Evolutionary conservation across 2,329 filamentous ascomycete genomes (phyloP), one percentile per base, ranked within the genome.

Genomic region (Ramularia collo-cygni): DNA sequence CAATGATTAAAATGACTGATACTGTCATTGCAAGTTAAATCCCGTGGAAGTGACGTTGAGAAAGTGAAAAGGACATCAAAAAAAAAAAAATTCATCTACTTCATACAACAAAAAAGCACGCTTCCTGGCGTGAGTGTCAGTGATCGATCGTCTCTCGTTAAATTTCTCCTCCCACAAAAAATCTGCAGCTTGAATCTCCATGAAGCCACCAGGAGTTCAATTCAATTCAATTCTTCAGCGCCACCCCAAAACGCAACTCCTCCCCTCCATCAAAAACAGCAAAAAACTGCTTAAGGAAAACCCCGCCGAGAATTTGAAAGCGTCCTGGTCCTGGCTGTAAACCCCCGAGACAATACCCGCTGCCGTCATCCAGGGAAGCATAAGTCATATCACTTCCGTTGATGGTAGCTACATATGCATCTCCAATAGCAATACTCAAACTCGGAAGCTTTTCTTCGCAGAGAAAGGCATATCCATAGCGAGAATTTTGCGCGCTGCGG

Each of bases 261-360:
- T 75, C 69, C 15, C 68, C 65, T 10, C 65, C 70, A 46, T 76
- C 66, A 55, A 81, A 81, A 40, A 77, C 75, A 32, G 77, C 75
- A 53, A 79, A 76, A 49, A 76, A 68, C 4, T 74, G 66, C 62
- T 74, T 76, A 54, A 81, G 68, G 60, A 80, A 72, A 17, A 72
- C 67, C 51, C 80, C 77, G n/a, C 77, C 77, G 40, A 71, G 72
- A 56, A 86, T 79, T 61, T 79, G 75, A 27, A 82, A 60, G 18
- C 65, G 63, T 10, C 65, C 37, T 8, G 64, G 1, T 70, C 67
- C 40, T 55, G 55, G 33, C 64, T 85, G 81, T 13, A 85, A 63
- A 51, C 79, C 81, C 44, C 80, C 81, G 50, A 81, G 84, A 67
- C 81, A 85, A 40, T 67, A 75, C 29, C 68, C 68, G 16, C 18